These are phyloP conservation scores for Rubroboletus satanas DNA, from an alignment of 768 basidiomycete genomes.

Conservation along the genomic window DNA sequence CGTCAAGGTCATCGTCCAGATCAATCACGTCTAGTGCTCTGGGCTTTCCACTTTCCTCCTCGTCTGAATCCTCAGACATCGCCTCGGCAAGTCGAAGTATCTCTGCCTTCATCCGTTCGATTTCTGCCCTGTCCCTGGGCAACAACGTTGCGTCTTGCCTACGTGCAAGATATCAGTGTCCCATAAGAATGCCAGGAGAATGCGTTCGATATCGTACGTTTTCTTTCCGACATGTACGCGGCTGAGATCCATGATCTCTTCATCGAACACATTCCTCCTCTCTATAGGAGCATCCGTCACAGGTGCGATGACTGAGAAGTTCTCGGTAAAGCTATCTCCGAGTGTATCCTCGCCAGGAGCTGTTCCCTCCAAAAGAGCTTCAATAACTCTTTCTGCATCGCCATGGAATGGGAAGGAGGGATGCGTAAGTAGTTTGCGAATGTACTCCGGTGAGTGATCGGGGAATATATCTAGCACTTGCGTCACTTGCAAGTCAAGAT, in stretches of 20 bases:
- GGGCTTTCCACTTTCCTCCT: conserved; percentile 42
- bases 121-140: conserved; percentile 53
- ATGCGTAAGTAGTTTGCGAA: conserved; percentile 53
- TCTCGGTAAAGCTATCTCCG: conserved; percentile 6
- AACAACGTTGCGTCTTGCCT: conserved; percentile 46
- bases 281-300: conserved; percentile 31
- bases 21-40: conserved; percentile 30
- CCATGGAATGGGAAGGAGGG: conserved; percentile 46
- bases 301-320: background rate
- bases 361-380: conserved; percentile 71
- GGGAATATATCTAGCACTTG: conserved; percentile 80
- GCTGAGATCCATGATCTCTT: conserved; percentile 61
- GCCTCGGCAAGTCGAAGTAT: conserved; percentile 75
- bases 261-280: conserved; percentile 73
- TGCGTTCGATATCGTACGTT: conserved; percentile 37
- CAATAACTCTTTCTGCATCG: conserved; percentile 59
- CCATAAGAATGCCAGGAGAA: background rate
- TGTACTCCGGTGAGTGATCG: conserved; percentile 50
- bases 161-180: conserved; percentile 2
- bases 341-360: conserved; percentile 43
- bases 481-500: conserved; percentile 54
- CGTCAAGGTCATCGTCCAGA: conserved; percentile 55
- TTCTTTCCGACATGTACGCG: conserved; percentile 64
- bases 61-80: conserved; percentile 60
- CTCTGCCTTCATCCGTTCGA: conserved; percentile 78